Percentiles rank a stretch among this genome's conserved stretches.
phyloP scores from a whole-genome alignment of 225 moss, liverwort and hornwort genomes.

The Asterella californica region DNA sequence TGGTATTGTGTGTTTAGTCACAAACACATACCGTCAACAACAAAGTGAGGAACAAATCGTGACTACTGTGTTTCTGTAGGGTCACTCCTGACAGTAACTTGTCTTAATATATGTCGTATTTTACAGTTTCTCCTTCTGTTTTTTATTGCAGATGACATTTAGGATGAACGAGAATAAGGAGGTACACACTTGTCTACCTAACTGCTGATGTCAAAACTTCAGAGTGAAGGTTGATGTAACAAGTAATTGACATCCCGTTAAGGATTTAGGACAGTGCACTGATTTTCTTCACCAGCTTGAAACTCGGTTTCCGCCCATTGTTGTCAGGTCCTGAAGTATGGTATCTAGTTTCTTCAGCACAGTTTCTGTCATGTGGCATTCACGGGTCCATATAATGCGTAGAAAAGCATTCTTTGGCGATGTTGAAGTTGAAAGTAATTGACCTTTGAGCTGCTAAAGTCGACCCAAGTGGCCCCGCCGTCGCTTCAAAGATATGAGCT shows the following conservation, averaged over 20 bases:
- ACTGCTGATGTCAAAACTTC: not conserved
- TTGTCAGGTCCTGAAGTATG: not conserved
- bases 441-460: too few species aligned
- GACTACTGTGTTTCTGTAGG: too few species aligned
- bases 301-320: not conserved
- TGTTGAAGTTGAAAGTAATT: too few species aligned
- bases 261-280: not conserved
- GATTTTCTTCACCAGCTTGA: not conserved
- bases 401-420: not conserved
- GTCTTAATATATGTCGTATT: not conserved
- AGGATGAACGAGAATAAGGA: slow-evolving; percentile 21
- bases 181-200: not conserved
- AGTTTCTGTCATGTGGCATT: too few species aligned
- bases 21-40: not conserved
- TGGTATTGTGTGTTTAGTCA: not conserved
- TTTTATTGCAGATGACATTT: slow-evolving; percentile 14
- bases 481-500: too few species aligned
- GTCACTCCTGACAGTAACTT: too few species aligned
- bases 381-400: too few species aligned
- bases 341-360: not conserved
- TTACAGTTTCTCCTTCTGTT: not conserved
- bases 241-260: not conserved
- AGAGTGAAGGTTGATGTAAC: not conserved
- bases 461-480: too few species aligned
- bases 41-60: too few species aligned